These are phyloP conservation scores for Binderoboletus segoi DNA, from an alignment of 1,284 basidiomycete species.

Conservation along the genomic window DNA sequence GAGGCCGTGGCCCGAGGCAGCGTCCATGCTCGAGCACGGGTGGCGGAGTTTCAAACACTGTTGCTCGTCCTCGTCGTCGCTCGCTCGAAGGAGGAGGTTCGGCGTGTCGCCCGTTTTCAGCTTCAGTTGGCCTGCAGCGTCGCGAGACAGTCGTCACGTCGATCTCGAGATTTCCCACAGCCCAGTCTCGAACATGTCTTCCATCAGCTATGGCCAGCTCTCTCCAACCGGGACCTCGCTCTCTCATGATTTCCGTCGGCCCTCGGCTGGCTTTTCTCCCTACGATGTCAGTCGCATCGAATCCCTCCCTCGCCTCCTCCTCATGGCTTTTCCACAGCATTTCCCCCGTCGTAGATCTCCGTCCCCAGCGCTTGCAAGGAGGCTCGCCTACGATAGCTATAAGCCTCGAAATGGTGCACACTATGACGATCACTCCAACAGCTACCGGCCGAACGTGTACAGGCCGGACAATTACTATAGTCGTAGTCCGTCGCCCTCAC, in stretches of 20 bases:
- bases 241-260: conserved; percentile 33
- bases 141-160: too few species aligned
- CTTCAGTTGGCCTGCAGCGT: too few species aligned
- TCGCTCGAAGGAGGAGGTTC: too few species aligned
- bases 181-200: conserved; percentile 28
- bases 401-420: conserved; percentile 44
- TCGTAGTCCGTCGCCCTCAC: conserved; percentile 55
- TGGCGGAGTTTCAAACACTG: conserved; percentile 36
- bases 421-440: conserved; percentile 45
- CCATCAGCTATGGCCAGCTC: conserved; percentile 29
- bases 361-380: conserved; percentile 43
- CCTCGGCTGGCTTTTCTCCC: conserved; percentile 23
- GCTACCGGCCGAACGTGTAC: conserved; percentile 43
- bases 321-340: conserved; percentile 42
- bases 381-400: conserved; percentile 55
- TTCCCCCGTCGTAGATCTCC: conserved; percentile 45
- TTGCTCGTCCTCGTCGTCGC: conserved; percentile 8
- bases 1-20: conserved; percentile 33
- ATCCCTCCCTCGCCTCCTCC: conserved; percentile 18
- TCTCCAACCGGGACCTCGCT: conserved; percentile 30
- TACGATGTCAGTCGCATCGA: conserved; percentile 40
- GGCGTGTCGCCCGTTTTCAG: too few species aligned
- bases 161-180: conserved; percentile 1
- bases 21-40: conserved; percentile 25
- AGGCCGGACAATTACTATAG: conserved; percentile 43